Conservation (phyloP, 2,329 filamentous ascomycete species). For the Penicillium sp. region DNA sequence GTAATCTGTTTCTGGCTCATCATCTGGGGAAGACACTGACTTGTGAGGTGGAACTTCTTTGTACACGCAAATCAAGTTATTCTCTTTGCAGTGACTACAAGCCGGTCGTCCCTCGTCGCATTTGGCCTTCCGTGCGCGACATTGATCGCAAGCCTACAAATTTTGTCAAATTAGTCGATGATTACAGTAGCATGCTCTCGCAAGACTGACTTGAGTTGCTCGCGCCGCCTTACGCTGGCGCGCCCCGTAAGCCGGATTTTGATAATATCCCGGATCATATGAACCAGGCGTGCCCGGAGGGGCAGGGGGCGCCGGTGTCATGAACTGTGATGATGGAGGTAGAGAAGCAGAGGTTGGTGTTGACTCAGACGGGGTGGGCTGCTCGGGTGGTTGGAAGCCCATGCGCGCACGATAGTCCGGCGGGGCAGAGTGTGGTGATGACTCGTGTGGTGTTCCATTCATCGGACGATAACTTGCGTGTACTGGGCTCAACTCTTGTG, state of each 20-base stretch:
- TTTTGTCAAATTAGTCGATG: not conserved
- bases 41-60: conserved; percentile 88
- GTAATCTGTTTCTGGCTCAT: not conserved
- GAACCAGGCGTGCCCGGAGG: conserved; percentile 28
- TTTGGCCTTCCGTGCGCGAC: conserved; percentile 82
- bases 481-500: conserved; percentile 26
- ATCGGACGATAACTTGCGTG: conserved; percentile 31
- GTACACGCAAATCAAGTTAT: conserved; percentile 79
- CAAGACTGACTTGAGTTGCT: conserved; percentile 39
- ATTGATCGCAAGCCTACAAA: conserved; percentile 80
- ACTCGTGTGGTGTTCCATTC: conserved; percentile 34
- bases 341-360: conserved; percentile 30
- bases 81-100: conserved; percentile 83
- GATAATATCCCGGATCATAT: conserved; percentile 34
- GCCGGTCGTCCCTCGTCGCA: conserved; percentile 83
- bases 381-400: conserved; percentile 31
- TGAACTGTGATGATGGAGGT: conserved; percentile 30
- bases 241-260: conserved; percentile 29
- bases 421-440: conserved; percentile 31
- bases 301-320: conserved; percentile 24
- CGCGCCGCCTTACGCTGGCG: conserved; percentile 41
- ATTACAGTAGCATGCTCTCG: not conserved
- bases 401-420: conserved; percentile 36
- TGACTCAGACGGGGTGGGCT: conserved; percentile 30
- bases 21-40: conserved; percentile 51